Base-by-base conservation (phyloP, 2,329 filamentous ascomycete species). In the Sarocladium kiliense region DNA sequence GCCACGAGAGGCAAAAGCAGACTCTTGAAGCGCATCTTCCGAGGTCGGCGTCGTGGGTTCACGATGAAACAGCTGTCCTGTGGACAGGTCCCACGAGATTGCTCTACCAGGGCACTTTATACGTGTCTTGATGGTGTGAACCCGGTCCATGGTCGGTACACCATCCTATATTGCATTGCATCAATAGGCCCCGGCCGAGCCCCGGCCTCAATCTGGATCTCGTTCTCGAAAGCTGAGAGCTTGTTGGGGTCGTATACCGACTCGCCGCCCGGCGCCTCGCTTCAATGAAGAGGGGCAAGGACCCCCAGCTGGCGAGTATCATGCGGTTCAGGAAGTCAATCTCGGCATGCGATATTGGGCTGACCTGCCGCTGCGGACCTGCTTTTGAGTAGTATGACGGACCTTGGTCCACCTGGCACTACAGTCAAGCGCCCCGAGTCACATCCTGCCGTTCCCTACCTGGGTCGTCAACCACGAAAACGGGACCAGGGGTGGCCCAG, bases 331-430 rank as follows among this genome's bases (percentile, higher is more conserved):
- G 30, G 47, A n/a, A 49, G 12, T 51, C 30, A 51, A 51, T 51
- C 25, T 51, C 44, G 47, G 30, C 30, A 36, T 51, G 47, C 19
- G 18, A 51, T 36, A 51, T 51, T 51, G 47, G 18, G 27, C 16
- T 51, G 47, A 18, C n/a, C 25, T 11, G 11, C 23, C 21, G 16
- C 44, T 18, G 25, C 25, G 25, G 44, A 30, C 18, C 41, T 44
- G 9, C 12, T 9, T 27, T 26, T 6, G 44, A 47, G 11, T n/a
- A n/a, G n/a, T 27, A 23, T 30, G 44, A 47, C 4, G 44, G 44
- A 47, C 44, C 44, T 47, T 27, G 44, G 41, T 44, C 23, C 25
- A 23, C 39, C 39, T 23, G 19, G 39, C 39, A 23, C 14, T 44
- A 44, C 23, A 44, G 21, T 44, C 39, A 18, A n/a, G n/a, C n/a